phyloP scores from a whole-genome alignment of 495 filamentous ascomycete species.

The Neohortaea acidophila region DNA sequence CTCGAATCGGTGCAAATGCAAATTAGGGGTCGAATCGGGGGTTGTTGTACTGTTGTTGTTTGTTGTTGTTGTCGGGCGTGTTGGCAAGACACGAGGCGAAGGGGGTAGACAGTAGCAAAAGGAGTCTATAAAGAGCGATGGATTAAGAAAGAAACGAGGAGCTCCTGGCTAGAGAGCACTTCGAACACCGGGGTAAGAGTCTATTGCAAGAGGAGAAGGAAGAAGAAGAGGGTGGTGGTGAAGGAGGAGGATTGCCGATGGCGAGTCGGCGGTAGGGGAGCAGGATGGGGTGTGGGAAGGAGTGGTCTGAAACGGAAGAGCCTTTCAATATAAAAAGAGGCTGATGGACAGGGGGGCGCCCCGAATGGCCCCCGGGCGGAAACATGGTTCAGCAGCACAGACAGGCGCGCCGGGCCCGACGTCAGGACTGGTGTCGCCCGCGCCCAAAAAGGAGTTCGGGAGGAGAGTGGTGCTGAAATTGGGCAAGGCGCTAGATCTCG shows the following conservation, averaged over 20 bases:
- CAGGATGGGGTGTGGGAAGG: constrained; percentile 1
- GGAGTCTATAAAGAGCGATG: neutral
- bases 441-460: no score
- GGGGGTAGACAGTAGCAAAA: constrained; percentile 3
- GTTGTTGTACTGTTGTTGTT: neutral
- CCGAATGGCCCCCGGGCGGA: neutral
- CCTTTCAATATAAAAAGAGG: constrained; percentile 1
- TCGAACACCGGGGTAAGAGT: neutral
- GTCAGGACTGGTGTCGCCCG: constrained; percentile 1
- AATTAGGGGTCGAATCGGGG: neutral
- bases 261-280: constrained; percentile 15
- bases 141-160: constrained; percentile 5
- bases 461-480: no score
- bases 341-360: neutral
- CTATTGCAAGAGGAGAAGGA: neutral
- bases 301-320: constrained; percentile 1
- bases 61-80: constrained; percentile 2
- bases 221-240: constrained; percentile 8
- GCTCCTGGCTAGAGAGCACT: constrained; percentile 9
- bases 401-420: neutral
- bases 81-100: constrained; percentile 19
- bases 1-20: neutral
- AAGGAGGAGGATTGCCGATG: constrained; percentile 16
- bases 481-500: no score
- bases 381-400: neutral